Percentiles rank a stretch among this genome's conserved stretches.
These are phyloP conservation scores for Brasenia schreberi DNA, from an alignment of 164 flowering plant species.

Conservation along the genomic window DNA sequence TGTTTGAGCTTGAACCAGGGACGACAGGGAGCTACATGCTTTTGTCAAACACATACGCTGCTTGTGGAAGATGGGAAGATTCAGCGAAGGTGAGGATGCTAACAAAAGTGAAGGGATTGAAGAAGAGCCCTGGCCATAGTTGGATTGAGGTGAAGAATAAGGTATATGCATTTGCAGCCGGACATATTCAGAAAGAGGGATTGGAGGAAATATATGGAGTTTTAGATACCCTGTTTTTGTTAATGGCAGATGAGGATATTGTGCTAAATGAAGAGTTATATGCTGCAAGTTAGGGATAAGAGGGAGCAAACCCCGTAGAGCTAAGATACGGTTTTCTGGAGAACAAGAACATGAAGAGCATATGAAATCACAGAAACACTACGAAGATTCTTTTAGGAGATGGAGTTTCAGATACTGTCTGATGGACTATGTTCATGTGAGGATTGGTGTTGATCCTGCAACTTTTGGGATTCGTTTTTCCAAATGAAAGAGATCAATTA, in stretches of 20 bases:
- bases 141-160: constrained; percentile 71
- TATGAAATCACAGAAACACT: too few species aligned
- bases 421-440: too few species aligned
- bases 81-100: constrained; percentile 51
- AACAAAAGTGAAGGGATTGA: constrained; percentile 48
- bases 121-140: constrained; percentile 59
- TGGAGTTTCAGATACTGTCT: too few species aligned
- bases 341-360: too few species aligned
- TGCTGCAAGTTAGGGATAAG: not conserved
- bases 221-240: constrained; percentile 30
- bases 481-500: too few species aligned
- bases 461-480: too few species aligned
- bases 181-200: constrained; percentile 20
- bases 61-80: constrained; percentile 62
- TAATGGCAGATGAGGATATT: constrained; percentile 31
- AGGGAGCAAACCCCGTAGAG: not conserved
- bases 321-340: too few species aligned
- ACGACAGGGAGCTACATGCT: constrained; percentile 55
- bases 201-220: constrained; percentile 23
- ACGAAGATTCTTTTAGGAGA: too few species aligned
- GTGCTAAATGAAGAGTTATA: not conserved
- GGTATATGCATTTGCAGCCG: constrained; percentile 46
- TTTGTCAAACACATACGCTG: constrained; percentile 58
- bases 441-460: too few species aligned
- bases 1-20: constrained; percentile 21